Percentiles rank a stretch among this genome's conserved stretches.
These are phyloP conservation scores for Zymoseptoria tritici DNA, from an alignment of 2,329 filamentous ascomycete species.

Conservation along the genomic window DNA sequence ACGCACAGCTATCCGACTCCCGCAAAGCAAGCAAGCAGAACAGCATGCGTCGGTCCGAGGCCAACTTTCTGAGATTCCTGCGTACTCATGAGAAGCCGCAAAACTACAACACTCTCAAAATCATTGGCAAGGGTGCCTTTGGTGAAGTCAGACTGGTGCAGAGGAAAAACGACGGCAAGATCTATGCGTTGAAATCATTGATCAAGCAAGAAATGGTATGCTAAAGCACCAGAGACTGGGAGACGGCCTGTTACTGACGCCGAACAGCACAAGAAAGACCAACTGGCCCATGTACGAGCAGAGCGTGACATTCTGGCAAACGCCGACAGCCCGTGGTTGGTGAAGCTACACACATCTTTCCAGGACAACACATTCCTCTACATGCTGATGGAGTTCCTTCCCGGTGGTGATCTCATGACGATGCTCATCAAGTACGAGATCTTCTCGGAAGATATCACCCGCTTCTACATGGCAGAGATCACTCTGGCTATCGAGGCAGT, in stretches of 20 bases:
- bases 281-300: conserved; percentile 91
- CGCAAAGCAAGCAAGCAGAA: conserved; percentile 80
- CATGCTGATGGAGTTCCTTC: conserved; percentile 99
- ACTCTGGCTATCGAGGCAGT: conserved; percentile 97
- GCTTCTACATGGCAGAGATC: conserved; percentile 98
- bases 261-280: conserved; percentile 82
- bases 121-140: conserved; percentile 98
- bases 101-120: conserved; percentile 94
- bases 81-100: conserved; percentile 87
- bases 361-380: conserved; percentile 95
- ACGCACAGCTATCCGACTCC: conserved; percentile 64
- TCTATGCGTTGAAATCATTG: conserved; percentile 96
- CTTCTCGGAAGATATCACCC: conserved; percentile 96
- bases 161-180: conserved; percentile 91
- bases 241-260: neutral
- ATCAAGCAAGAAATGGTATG: conserved; percentile 91
- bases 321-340: conserved; percentile 98
- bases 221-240: neutral
- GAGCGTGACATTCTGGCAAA: conserved; percentile 97
- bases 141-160: conserved; percentile 97
- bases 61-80: conserved; percentile 86
- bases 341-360: conserved; percentile 97
- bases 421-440: conserved; percentile 99
- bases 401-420: conserved; percentile 96
- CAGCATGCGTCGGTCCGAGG: conserved; percentile 78